A percentile compares a stretch with the other conserved stretches of the same genome.
Evolutionary conservation across 192 early-diverging fungal genomes (phyloP).

Genomic region (Coemansia sp.): DNA sequence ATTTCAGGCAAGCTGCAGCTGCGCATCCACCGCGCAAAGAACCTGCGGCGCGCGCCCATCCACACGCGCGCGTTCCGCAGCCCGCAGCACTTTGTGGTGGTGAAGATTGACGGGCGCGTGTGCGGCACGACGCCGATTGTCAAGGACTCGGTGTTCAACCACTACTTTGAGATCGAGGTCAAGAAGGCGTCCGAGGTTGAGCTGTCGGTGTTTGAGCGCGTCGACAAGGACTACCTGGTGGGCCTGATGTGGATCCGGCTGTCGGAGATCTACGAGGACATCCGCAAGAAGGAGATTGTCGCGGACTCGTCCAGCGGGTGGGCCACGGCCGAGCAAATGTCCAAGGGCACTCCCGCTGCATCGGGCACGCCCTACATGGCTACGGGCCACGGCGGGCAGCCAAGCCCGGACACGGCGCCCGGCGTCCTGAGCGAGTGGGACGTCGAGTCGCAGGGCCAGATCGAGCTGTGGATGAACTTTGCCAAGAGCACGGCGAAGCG

Average conservation of each 20-base stretch:
- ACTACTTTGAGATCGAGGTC: slow-evolving; percentile 83
- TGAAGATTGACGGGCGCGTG: slow-evolving; percentile 82
- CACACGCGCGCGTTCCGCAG: slow-evolving; percentile 53
- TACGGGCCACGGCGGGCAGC: not conserved
- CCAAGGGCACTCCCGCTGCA: slow-evolving; percentile 5
- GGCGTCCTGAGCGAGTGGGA: slow-evolving; percentile 62
- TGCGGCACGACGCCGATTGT: slow-evolving; percentile 72
- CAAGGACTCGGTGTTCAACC: slow-evolving; percentile 76
- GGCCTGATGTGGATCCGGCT: slow-evolving; percentile 93
- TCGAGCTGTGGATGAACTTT: slow-evolving; percentile 85
- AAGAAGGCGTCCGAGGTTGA: slow-evolving; percentile 93
- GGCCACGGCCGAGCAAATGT: slow-evolving; percentile 50
- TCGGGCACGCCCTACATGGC: not conserved
- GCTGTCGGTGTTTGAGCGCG: slow-evolving; percentile 83
- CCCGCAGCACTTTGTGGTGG: slow-evolving; percentile 69
- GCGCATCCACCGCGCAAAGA: slow-evolving; percentile 59
- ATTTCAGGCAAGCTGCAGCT: slow-evolving; percentile 72
- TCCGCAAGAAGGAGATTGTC: slow-evolving; percentile 67
- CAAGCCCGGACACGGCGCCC: slow-evolving; percentile 4
- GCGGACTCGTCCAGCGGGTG: slow-evolving; percentile 57
- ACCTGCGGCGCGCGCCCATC: slow-evolving; percentile 59
- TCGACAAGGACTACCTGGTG: slow-evolving; percentile 69
- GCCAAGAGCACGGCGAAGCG: slow-evolving; percentile 55
- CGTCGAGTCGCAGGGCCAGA: slow-evolving; percentile 90
- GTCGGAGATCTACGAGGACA: slow-evolving; percentile 86